A percentile compares a stretch with the other conserved stretches of the same genome.
Evolutionary conservation across 192 early-diverging fungal genomes (phyloP).

Genomic region (Tieghemiomyces parasiticus): DNA sequence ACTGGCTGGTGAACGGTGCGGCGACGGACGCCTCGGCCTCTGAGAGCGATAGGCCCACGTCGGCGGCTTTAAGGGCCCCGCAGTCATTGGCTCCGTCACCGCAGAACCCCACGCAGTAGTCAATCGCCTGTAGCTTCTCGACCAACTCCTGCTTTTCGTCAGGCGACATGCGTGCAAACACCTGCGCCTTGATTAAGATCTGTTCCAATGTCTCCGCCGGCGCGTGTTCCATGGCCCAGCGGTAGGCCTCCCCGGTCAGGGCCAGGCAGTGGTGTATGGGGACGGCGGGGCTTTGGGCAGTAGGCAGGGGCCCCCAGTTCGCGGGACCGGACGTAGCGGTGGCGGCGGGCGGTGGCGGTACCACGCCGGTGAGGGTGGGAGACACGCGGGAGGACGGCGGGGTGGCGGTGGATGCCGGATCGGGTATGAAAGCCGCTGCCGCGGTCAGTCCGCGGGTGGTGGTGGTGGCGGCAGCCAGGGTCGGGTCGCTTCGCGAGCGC

Average conservation of each 20-base stretch:
- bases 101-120: conserved; percentile 92
- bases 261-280: conserved; percentile 80
- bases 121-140: conserved; percentile 72
- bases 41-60: conserved; percentile 89
- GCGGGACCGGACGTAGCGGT: neutral
- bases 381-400: conserved; percentile 3
- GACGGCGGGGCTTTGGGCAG: conserved; percentile 20
- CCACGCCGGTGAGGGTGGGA: neutral
- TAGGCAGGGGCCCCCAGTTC: too few species aligned
- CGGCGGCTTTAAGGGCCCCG: conserved; percentile 89
- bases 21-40: conserved; percentile 98
- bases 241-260: conserved; percentile 90
- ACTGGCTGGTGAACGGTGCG: conserved; percentile 89
- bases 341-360: neutral
- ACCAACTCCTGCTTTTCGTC: conserved; percentile 96
- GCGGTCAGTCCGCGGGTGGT: too few species aligned
- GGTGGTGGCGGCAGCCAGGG: conserved; percentile 32
- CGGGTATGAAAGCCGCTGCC: too few species aligned
- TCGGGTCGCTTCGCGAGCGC: conserved; percentile 37
- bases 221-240: conserved; percentile 78
- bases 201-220: conserved; percentile 40
- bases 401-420: conserved; percentile 16
- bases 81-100: conserved; percentile 99
- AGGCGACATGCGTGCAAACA: conserved; percentile 97
- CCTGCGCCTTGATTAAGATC: conserved; percentile 80